Evolutionary conservation across 352 stramenopile genomes (phyloP), one percentile per base, ranked within the genome.

Genomic region (Pythium scleroteichum): DNA sequence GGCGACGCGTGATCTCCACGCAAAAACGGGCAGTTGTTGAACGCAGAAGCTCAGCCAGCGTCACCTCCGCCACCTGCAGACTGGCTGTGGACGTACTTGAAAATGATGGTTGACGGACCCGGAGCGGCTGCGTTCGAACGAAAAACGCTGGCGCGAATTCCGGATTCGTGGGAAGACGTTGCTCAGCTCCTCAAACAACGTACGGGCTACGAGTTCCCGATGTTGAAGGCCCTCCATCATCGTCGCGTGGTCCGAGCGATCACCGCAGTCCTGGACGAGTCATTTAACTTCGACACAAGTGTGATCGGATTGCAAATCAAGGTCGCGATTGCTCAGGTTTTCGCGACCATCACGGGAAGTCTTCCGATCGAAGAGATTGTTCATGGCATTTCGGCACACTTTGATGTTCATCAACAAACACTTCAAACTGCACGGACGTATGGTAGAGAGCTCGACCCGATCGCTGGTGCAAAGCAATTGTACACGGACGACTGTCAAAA

Each of bases 1-100:
- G 51, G 51, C 9, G 38, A 59, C n/a, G n/a, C 23, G 10, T 59
- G 51, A 35, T 49, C 35, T 6, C 51, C 50, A 33, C 50, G 50
- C n/a, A 22, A 45, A 5, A 59, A 59, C 20, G 51, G 20, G 9
- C 38, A 49, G 23, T 39, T 59, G 33, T 19, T 57, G 3, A 23
- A 57, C 5, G 5, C 50, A 6, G 50, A 46, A 24, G 20, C 50
- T 14, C 50, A 57, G 35, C 50, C 50, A 13, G 33, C 50, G 16
- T 16, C 45, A 4, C 50, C 50, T 17, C 38, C 50, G 20, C 50
- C 50, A 14, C 35, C 6, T 5, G 17, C 50, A 0, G 50, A 57
- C 35, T 57, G 32, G 22, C 20, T 56, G 16, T 24, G 19, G 3
- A 45, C 49, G 29, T 57, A 47, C 20, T 20, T 44, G 8, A 47